Base-by-base conservation (phyloP, 805 yeast genomes). In the Saturnispora gosingensis region DNA sequence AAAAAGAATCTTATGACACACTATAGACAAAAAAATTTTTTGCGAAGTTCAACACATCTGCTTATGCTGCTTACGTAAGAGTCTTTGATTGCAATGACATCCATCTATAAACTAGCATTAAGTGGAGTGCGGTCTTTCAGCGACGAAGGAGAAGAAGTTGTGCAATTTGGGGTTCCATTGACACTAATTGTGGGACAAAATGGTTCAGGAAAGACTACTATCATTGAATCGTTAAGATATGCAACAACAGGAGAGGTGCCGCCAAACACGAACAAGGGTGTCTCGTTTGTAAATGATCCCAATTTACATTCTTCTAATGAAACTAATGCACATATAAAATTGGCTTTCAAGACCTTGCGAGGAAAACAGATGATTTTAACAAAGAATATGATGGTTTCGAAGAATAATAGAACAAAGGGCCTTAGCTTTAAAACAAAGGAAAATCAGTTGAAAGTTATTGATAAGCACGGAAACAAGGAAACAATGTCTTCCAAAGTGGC, bases 221-320 rank as follows among this genome's bases (percentile, higher is more conserved):
- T 93, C 52, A 95, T 93, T 55, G 99, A 93, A 67, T 89, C 97
- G 64, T 72, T 93, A 54, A 80, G 89, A 63, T 93, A 89, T 67
- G 91, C 95, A 20, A 88, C 99, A 10, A 91, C 99, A 0, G 98
- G 98, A 9, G 93, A 85, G 61, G 71, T 90, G 53, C 99, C 99
- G 1, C 99, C 99, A 0, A 90, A 91, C 61, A 82, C 90, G 43
- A 89, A 87, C 64, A 96, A 96, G 49, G 98, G 98, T 8, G 98
- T 97, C 1, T 59, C 61, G 1, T 93, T 93, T 65, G 78, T 93
- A 7, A 93, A 89, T 61, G 99, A 93, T 70, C 98, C 99, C 0
- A 81, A 83, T 53, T 74, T 88, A 53, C 76, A 82, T 4, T 85
- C 87, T 44, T 82, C 87, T 44, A 79, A 81, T 50, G 84, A 81